Base-by-base conservation (phyloP, 2,329 filamentous ascomycete genomes). In the Cordyceps tenuipes region DNA sequence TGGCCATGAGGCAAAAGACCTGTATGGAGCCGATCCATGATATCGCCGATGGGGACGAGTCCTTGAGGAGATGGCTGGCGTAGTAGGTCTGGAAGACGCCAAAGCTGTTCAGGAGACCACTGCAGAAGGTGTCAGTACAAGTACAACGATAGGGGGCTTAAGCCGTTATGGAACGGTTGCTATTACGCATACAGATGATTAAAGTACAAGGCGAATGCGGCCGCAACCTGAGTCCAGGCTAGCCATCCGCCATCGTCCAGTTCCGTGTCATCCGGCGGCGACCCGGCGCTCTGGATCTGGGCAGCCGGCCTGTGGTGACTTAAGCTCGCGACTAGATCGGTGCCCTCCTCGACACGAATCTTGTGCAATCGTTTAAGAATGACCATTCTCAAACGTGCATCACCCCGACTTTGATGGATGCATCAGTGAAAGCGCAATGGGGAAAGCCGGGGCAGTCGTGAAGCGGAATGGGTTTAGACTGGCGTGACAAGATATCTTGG, bases 1-100 rank as follows among this genome's bases (percentile, higher is more conserved):
- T 64, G 15, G 72, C 61, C 12, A 77, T 64, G 44, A 77, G 68
- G 7, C 76, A 66, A 57, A 74, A 77, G 0, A 67, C 66, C 58
- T 75, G 72, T 4, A 72, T 61, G 13, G 71, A 71, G 41, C 73
- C 73, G 51, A 76, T 74, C 69, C 72, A 73, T 2, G 73, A 68
- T 43, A 73, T 72, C 2, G 67, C 62, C 3, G 68, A 68, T 5
- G 69, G 62, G 1, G 70, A 67, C 10, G 60, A 57, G 17, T 44
- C 19, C 0, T 9, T n/a, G 13, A 76, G 68, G 7, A 69, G 61
- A 23, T 63, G 43, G 7, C 54, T 53, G 15, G 68, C 63, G 66
- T 75, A 77, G 62, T 73, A 70, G 5, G 67, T 61, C 60, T 73
- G 70, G 58, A 69, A 75, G 36, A 71, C 68, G 31, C 74, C 75